Percentiles rank a stretch among this genome's conserved stretches.
Conservation (phyloP, 306 rosid species). For the Abrus precatorius region DNA sequence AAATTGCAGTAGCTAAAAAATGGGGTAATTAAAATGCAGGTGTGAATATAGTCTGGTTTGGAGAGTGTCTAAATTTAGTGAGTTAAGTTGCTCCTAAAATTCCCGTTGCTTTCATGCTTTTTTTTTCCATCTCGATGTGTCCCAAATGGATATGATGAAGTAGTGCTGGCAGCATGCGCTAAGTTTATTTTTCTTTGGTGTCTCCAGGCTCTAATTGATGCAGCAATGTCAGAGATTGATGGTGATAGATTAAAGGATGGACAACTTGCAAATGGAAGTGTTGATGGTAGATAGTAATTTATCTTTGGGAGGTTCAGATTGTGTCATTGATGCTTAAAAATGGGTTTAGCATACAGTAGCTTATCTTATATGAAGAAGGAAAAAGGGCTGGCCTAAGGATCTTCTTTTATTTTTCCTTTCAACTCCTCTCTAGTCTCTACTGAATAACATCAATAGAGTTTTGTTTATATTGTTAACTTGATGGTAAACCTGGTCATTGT, state of each 20-base stretch:
- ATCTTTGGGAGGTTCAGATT: slow-evolving; percentile 1
- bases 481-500: background rate
- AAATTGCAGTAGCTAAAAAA: background rate
- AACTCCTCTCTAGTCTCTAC: background rate
- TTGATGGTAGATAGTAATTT: slow-evolving; percentile 45
- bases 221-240: slow-evolving; percentile 59
- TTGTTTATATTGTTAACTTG: slow-evolving; percentile 4
- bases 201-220: slow-evolving; percentile 77
- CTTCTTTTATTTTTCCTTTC: background rate
- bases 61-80: slow-evolving; percentile 16
- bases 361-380: background rate
- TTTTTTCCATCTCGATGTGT: background rate
- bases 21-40: slow-evolving; percentile 6
- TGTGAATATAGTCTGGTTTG: background rate
- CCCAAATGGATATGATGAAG: slow-evolving; percentile 14
- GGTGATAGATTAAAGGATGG: slow-evolving; percentile 51
- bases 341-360: background rate
- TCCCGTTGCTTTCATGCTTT: slow-evolving; percentile 12
- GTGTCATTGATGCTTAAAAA: slow-evolving; percentile 4
- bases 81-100: slow-evolving; percentile 2
- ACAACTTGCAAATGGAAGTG: slow-evolving; percentile 51
- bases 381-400: background rate
- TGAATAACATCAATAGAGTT: slow-evolving; percentile 6
- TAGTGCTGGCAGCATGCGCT: slow-evolving; percentile 25
- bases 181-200: slow-evolving; percentile 12